Evolutionary conservation across 345 rosid species (phyloP).

Genomic region (Alliaria petiolata): DNA sequence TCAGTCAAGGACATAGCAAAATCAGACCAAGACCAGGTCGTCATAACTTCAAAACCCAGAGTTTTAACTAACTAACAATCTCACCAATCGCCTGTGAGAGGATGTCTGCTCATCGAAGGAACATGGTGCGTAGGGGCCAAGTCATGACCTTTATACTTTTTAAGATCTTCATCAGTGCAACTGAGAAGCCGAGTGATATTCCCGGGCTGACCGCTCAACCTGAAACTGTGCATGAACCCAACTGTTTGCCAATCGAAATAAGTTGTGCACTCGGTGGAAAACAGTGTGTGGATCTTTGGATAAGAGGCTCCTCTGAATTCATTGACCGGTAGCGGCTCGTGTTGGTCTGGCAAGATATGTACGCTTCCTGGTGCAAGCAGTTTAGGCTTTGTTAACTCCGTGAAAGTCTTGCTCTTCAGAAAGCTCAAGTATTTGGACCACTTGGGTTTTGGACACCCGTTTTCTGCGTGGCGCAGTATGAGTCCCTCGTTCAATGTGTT

Average conservation of each 20-base stretch:
- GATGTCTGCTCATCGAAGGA: slow-evolving; percentile 98
- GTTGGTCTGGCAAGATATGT: slow-evolving; percentile 39
- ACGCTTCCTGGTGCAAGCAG: slow-evolving; percentile 35
- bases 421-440: slow-evolving; percentile 92
- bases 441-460: slow-evolving; percentile 79
- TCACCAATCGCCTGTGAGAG: slow-evolving; percentile 95
- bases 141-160: slow-evolving; percentile 77
- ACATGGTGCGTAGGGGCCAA: slow-evolving; percentile 96
- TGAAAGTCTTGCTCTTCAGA: slow-evolving; percentile 89
- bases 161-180: slow-evolving; percentile 80
- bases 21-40: not conserved
- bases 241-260: slow-evolving; percentile 99
- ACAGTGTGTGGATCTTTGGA: slow-evolving; percentile 88
- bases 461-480: slow-evolving; percentile 62
- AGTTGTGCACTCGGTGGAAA: slow-evolving; percentile 88
- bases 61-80: not conserved
- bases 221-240: slow-evolving; percentile 92
- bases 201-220: slow-evolving; percentile 90
- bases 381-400: slow-evolving; percentile 74
- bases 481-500: slow-evolving; percentile 92
- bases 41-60: not conserved
- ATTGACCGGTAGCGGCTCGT: slow-evolving; percentile 31
- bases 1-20: slow-evolving; percentile 19
- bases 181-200: slow-evolving; percentile 93
- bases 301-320: slow-evolving; percentile 45